Percentiles rank a stretch among this genome's conserved stretches.
These are phyloP conservation scores for Aspergillus viridinutans DNA, from an alignment of 2,329 filamentous ascomycete genomes.

Conservation along the genomic window DNA sequence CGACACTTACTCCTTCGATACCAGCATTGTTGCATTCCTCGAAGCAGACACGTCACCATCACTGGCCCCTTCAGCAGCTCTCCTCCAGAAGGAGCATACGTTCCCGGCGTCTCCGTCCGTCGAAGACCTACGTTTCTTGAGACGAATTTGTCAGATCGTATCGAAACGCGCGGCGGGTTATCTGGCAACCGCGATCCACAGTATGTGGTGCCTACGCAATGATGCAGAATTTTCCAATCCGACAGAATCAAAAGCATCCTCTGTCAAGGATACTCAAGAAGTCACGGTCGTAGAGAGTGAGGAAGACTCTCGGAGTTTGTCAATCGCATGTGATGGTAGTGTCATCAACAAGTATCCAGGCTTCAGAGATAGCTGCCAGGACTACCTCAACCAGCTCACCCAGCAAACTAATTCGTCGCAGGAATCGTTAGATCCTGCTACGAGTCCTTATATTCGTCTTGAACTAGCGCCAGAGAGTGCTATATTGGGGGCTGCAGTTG, in stretches of 20 bases:
- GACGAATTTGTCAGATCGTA: slow-evolving; percentile 50
- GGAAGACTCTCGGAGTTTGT: slow-evolving; percentile 30
- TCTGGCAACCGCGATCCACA: slow-evolving; percentile 60
- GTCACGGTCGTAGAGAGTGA: slow-evolving; percentile 33
- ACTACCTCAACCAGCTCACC: slow-evolving; percentile 40
- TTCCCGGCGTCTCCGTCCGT: slow-evolving; percentile 43
- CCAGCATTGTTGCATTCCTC: slow-evolving; percentile 55
- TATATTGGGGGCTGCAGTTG: slow-evolving; percentile 45
- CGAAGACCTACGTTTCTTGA: slow-evolving; percentile 53
- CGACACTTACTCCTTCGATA: slow-evolving; percentile 58
- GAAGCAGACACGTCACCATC: slow-evolving; percentile 44
- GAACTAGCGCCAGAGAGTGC: slow-evolving; percentile 42
- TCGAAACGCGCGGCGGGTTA: slow-evolving; percentile 59
- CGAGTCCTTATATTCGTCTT: slow-evolving; percentile 32
- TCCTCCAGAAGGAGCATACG: slow-evolving; percentile 51
- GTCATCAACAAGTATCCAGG: slow-evolving; percentile 51
- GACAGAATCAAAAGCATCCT: slow-evolving; percentile 16
- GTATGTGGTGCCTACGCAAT: slow-evolving; percentile 55
- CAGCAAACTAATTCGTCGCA: slow-evolving; percentile 20
- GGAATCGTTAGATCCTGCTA: slow-evolving; percentile 6
- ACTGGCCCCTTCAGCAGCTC: slow-evolving; percentile 36
- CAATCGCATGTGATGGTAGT: slow-evolving; percentile 50
- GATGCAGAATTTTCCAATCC: slow-evolving; percentile 41
- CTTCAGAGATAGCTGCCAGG: slow-evolving; percentile 43
- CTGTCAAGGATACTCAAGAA: slow-evolving; percentile 27